Base-by-base conservation (phyloP, 768 basidiomycete species). In the Lactarius vividus region DNA sequence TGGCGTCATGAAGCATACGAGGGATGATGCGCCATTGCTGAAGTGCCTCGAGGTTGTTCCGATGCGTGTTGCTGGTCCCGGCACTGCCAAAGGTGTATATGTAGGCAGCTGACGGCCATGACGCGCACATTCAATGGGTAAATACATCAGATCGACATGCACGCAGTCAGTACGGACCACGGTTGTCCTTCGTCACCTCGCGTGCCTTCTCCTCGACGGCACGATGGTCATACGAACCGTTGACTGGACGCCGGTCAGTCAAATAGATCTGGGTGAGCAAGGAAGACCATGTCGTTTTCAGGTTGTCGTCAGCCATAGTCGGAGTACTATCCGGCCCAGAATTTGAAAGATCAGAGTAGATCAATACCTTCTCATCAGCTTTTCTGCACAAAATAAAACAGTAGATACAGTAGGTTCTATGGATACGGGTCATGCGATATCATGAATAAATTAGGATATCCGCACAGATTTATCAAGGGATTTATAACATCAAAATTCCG, bases 11-110 rank as follows among this genome's bases (percentile, higher is more conserved):
- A 37, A 93, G 82, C 90, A 92, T 91, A 8, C 88, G 84, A 3
- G 92, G 92, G 20, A 94, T 79, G 73, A 96, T 89, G 44, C 83
- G 83, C 80, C 83, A 93, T 62, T 80, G 84, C 29, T 84, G 79
- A 60, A 94, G 81, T 2, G 85, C 87, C 49, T 77, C 80, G 39
- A 79, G 80, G 72, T 96, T 95, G 57, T 84, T 85, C 13, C 74
- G 78, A 73, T 89, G 84, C 1, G 94, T 95, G 33, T 82, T 78
- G 61, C 81, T 79, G 3, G 84, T 83, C 1, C 93, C 94, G 13
- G 93, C 92, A 67, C 85, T 91, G 49, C 89, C 91, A 63, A 83
- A 84, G 2, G 88, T 87, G 71, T 93, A 95, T 77, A 85, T 79
- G 77, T 87, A 95, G 10, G 89, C 81, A 76, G 62, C 86, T 91